Conservation (phyloP, 345 rosid genomes). For the Camelina hispida region DNA sequence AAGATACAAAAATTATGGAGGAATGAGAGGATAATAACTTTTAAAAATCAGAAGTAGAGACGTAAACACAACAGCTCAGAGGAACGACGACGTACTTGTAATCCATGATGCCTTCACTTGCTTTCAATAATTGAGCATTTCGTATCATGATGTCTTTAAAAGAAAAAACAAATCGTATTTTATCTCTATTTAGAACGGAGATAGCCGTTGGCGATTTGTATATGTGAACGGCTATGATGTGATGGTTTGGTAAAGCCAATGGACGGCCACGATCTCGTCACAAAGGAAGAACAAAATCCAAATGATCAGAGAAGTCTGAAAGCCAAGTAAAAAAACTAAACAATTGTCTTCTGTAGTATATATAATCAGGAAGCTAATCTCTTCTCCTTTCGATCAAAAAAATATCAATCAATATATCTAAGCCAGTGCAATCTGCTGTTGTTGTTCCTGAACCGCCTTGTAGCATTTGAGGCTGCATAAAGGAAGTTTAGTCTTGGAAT, state of each 20-base stretch:
- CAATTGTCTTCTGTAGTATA: conserved; percentile 15
- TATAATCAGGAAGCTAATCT: conserved; percentile 16
- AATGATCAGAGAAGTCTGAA: conserved; percentile 27
- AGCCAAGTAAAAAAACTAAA: conserved; percentile 21
- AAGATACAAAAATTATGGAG: background rate
- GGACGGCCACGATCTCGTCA: conserved; percentile 39
- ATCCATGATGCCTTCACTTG: conserved; percentile 5
- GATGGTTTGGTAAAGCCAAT: conserved; percentile 33
- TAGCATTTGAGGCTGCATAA: conserved; percentile 95
- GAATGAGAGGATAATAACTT: background rate
- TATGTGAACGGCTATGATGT: conserved; percentile 37
- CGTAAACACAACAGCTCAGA: conserved; percentile 20
- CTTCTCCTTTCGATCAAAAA: conserved; percentile 48
- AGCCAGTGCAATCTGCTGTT: conserved; percentile 27
- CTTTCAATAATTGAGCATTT: conserved; percentile 38
- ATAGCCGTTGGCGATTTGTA: conserved; percentile 41
- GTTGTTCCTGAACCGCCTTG: conserved; percentile 71
- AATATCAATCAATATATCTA: conserved; percentile 34
- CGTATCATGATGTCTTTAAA: conserved; percentile 22
- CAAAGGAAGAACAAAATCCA: background rate
- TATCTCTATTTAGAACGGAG: conserved; percentile 10
- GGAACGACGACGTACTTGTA: conserved; percentile 31
- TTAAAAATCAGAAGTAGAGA: background rate
- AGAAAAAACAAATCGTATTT: background rate
- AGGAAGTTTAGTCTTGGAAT: conserved; percentile 84